A percentile compares a stretch with the other conserved stretches of the same genome.
Conservation (phyloP, 1,284 basidiomycete genomes). For the Ceratobasidium sp. region DNA sequence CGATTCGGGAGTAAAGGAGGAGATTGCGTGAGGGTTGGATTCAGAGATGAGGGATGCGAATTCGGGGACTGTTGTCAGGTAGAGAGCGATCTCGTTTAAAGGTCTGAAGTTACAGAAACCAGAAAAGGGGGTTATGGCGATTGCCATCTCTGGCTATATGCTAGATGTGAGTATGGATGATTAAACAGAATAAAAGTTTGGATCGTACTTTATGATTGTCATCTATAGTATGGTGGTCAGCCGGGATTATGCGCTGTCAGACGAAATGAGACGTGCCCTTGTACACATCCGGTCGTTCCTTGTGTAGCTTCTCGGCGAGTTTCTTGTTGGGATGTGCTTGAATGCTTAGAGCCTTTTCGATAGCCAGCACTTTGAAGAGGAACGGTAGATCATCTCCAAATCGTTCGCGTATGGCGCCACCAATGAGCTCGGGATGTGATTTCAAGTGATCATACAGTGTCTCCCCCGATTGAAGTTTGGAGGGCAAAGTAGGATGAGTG, state of each 20-base stretch:
- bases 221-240: constrained; percentile 58
- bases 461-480: constrained; percentile 60
- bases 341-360: constrained; percentile 93
- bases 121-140: constrained; percentile 90
- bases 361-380: constrained; percentile 92
- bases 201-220: constrained; percentile 80
- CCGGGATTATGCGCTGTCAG: constrained; percentile 27
- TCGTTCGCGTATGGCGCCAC: constrained; percentile 65
- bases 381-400: constrained; percentile 87
- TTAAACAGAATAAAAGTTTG: no score
- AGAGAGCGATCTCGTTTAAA: constrained; percentile 69
- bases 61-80: constrained; percentile 79
- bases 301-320: constrained; percentile 81
- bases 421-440: constrained; percentile 72
- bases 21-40: constrained; percentile 59
- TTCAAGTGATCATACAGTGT: constrained; percentile 69
- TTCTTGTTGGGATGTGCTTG: constrained; percentile 97
- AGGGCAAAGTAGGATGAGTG: constrained; percentile 90
- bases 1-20: constrained; percentile 43
- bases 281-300: constrained; percentile 82
- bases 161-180: not conserved
- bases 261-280: constrained; percentile 68
- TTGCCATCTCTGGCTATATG: constrained; percentile 89
- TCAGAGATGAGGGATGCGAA: constrained; percentile 75
- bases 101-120: constrained; percentile 94